Evolutionary conservation across 495 filamentous ascomycete species (phyloP).

Genomic region (Lophium mytilinum): DNA sequence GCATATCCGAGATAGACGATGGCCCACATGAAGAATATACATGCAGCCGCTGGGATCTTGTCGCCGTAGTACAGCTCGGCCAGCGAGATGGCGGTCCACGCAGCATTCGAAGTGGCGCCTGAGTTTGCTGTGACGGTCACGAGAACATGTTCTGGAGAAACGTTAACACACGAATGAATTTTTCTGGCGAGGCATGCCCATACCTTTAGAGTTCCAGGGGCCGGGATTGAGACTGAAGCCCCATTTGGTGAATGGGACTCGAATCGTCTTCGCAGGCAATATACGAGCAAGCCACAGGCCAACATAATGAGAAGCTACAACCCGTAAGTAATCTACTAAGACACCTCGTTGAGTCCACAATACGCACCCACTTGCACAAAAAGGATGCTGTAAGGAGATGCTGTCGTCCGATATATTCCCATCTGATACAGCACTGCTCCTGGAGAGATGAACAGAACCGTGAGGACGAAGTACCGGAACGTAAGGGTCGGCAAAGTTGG

Average conservation of each 20-base stretch:
- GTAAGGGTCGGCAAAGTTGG: conserved; percentile 45
- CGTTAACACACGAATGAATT: not conserved
- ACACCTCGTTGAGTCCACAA: not conserved
- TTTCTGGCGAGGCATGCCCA: not conserved
- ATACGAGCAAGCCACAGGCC: conserved; percentile 46
- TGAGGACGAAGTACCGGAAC: conserved; percentile 49
- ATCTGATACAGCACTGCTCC: conserved; percentile 48
- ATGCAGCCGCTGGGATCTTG: conserved; percentile 41
- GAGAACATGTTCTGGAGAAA: conserved; percentile 45
- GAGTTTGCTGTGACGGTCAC: conserved; percentile 48
- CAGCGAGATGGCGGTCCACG: conserved; percentile 43
- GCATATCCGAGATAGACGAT: conserved; percentile 49
- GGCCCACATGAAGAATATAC: conserved; percentile 51
- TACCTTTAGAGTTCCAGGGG: conserved; percentile 43
- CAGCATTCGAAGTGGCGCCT: conserved; percentile 46
- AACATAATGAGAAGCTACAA: conserved; percentile 41
- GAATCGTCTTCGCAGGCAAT: conserved; percentile 40
- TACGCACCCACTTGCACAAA: conserved; percentile 45
- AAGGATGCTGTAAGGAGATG: conserved; percentile 49
- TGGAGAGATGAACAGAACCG: conserved; percentile 44
- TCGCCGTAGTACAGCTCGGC: conserved; percentile 47
- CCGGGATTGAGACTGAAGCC: conserved; percentile 43
- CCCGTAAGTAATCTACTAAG: not conserved
- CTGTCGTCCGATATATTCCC: conserved; percentile 46
- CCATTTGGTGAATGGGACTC: conserved; percentile 39